Conservation (phyloP, 2,329 filamentous ascomycete species). For the Arthrobotrys conoides region DNA sequence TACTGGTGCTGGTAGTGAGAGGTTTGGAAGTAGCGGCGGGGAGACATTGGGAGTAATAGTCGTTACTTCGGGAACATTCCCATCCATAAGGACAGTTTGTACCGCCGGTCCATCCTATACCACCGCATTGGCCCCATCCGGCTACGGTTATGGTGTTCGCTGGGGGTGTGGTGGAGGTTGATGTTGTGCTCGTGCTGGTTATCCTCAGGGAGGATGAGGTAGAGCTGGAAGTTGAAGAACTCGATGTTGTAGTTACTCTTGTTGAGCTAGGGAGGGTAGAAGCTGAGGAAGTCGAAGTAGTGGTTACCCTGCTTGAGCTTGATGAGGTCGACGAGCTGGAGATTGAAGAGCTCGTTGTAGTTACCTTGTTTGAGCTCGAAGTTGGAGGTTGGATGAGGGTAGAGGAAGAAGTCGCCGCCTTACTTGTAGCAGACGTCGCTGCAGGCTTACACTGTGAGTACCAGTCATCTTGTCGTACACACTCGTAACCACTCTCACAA, state of each 20-base stretch:
- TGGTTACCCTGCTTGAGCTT: background rate
- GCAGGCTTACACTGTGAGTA: too few relatives aligned
- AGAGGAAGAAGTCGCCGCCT: background rate
- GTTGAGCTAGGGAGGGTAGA: background rate
- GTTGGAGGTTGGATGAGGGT: background rate
- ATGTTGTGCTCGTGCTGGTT: background rate
- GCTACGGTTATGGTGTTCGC: conserved; percentile 9
- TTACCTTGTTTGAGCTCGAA: conserved; percentile 22
- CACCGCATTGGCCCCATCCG: conserved; percentile 29
- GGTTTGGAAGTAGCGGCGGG: conserved; percentile 20
- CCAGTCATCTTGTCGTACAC: background rate
- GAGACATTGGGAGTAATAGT: conserved; percentile 9
- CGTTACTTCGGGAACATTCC: conserved; percentile 3
- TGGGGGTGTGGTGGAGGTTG: conserved; percentile 4
- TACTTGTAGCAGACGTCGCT: background rate
- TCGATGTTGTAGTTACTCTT: background rate
- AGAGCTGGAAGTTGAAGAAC: background rate
- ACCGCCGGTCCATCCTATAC: conserved; percentile 33
- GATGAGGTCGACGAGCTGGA: background rate
- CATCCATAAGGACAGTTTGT: conserved; percentile 25
- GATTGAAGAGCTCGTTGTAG: background rate
- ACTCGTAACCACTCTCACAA: background rate
- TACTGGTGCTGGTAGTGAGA: conserved; percentile 14
- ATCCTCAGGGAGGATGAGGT: background rate
- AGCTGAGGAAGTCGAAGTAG: background rate